Evolutionary conservation across 192 early-diverging fungal species (phyloP).

Genomic region (Podila minutissima): DNA sequence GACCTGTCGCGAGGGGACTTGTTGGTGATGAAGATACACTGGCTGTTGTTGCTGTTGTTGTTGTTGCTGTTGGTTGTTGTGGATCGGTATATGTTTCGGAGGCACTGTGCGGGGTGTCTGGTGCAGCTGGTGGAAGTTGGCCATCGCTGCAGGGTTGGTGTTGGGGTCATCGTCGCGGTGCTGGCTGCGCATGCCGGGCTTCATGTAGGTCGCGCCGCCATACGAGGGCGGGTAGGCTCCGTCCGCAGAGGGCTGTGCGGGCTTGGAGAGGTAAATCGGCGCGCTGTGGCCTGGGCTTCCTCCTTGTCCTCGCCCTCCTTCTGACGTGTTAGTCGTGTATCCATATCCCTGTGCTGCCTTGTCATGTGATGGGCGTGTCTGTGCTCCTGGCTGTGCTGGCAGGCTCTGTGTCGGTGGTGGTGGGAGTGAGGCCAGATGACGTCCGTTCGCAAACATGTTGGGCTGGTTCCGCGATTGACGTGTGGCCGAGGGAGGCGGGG

Average conservation of each 20-base stretch:
- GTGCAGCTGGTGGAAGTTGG: neutral
- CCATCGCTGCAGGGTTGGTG: neutral
- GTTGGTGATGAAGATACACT: slow-evolving; percentile 15
- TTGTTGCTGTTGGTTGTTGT: slow-evolving; percentile 12
- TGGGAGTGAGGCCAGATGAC: slow-evolving; percentile 7
- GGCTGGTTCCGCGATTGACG: slow-evolving; percentile 23
- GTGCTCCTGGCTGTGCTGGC: slow-evolving; percentile 10
- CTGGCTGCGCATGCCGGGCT: neutral
- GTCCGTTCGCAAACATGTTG: slow-evolving; percentile 7
- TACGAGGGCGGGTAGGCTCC: neutral
- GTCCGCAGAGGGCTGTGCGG: slow-evolving; percentile 9
- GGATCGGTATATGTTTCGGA: neutral
- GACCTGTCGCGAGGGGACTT: slow-evolving; percentile 3
- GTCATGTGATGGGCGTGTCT: neutral
- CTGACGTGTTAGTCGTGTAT: neutral
- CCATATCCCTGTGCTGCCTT: neutral
- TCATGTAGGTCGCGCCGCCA: neutral
- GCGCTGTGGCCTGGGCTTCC: neutral
- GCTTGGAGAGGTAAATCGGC: slow-evolving; percentile 43
- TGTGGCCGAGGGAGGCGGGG: slow-evolving; percentile 33
- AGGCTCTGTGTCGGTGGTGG: slow-evolving; percentile 18
- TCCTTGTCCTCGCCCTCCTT: slow-evolving; percentile 7
- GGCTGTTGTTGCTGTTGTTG: slow-evolving; percentile 12
- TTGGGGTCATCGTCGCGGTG: neutral
- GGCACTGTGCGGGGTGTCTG: neutral